Conservation (phyloP, 768 basidiomycete species). For the Stropharia rugosoannulata region DNA sequence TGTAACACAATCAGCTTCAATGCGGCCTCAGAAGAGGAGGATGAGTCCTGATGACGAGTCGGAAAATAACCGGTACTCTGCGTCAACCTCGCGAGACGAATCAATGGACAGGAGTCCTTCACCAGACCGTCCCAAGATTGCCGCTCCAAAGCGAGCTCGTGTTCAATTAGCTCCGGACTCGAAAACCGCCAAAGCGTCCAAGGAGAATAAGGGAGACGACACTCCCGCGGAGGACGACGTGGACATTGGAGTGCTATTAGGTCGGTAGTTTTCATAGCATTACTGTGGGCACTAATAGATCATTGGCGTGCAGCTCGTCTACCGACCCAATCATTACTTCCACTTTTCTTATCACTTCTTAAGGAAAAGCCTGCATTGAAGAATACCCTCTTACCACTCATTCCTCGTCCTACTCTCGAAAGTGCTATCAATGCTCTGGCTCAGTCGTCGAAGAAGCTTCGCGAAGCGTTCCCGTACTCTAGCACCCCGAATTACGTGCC, state of each 20-base stretch:
- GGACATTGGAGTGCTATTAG: constrained; percentile 78
- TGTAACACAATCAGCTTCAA: constrained; percentile 38
- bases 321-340: constrained; percentile 74
- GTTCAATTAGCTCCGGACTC: constrained; percentile 30
- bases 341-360: constrained; percentile 69
- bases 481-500: constrained; percentile 37
- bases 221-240: constrained; percentile 56
- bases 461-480: constrained; percentile 85
- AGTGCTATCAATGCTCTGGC: constrained; percentile 68
- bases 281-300: constrained; percentile 1
- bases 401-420: constrained; percentile 83
- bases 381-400: constrained; percentile 67
- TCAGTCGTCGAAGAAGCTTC: constrained; percentile 68
- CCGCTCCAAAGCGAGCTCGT: constrained; percentile 66
- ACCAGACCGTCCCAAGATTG: constrained; percentile 73
- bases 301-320: constrained; percentile 58
- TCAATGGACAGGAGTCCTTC: constrained; percentile 87
- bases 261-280: constrained; percentile 38
- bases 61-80: constrained; percentile 31
- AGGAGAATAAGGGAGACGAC: constrained; percentile 46
- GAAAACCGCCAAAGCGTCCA: constrained; percentile 41
- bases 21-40: constrained; percentile 59
- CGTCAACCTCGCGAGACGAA: constrained; percentile 47
- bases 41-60: constrained; percentile 70
- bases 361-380: constrained; percentile 70